A percentile compares a stretch with the other conserved stretches of the same genome.
Conservation (phyloP, 2,329 filamentous ascomycete genomes). For the Botrytis pseudocinerea region DNA sequence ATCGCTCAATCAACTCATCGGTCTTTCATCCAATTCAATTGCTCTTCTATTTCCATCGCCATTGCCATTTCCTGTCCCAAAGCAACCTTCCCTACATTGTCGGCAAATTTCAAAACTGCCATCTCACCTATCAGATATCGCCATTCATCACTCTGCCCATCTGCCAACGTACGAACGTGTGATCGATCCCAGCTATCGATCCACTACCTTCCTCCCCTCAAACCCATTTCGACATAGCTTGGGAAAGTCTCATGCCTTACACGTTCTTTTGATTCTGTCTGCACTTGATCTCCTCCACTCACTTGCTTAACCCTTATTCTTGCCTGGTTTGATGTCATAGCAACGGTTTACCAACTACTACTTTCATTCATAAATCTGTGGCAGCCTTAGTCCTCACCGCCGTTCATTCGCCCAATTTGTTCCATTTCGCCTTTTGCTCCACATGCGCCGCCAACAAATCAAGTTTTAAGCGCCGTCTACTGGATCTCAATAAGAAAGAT, state of each 20-base stretch:
- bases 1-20: background rate
- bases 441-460: constrained; percentile 25
- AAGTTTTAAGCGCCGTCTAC: constrained; percentile 25
- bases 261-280: background rate
- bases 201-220: background rate
- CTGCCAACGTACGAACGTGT: constrained; percentile 10
- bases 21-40: too few relatives aligned
- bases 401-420: constrained; percentile 21
- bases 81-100: background rate
- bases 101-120: constrained; percentile 1
- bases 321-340: constrained; percentile 15
- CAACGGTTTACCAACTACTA: background rate
- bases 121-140: constrained; percentile 2
- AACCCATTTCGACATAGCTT: constrained; percentile 8
- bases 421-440: constrained; percentile 14
- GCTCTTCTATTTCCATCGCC: background rate
- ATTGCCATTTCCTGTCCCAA: background rate
- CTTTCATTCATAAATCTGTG: background rate
- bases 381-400: constrained; percentile 23
- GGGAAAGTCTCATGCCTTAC: background rate
- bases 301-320: constrained; percentile 15
- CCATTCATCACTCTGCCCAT: background rate
- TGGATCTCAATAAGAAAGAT: constrained; percentile 12
- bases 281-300: constrained; percentile 1
- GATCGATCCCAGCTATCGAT: constrained; percentile 12